Percentiles rank a stretch among this genome's conserved stretches.
These are phyloP conservation scores for Lachnellula subtilissima DNA, from an alignment of 2,329 filamentous ascomycete species.

Conservation along the genomic window DNA sequence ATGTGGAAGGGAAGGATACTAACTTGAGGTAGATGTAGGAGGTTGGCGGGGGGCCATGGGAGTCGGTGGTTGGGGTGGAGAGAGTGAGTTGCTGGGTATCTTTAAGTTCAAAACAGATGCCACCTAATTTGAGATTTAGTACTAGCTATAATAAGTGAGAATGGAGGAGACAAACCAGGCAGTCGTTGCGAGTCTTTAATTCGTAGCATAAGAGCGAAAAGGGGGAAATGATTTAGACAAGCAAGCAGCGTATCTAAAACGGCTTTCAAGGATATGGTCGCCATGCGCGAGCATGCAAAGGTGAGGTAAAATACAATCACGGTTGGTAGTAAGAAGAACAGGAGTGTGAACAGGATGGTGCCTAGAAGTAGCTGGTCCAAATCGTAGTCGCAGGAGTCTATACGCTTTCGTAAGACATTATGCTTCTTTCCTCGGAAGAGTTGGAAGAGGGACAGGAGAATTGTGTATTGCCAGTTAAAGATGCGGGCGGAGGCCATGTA, in stretches of 20 bases:
- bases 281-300: constrained; percentile 90
- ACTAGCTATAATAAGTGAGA: not conserved
- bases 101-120: constrained; percentile 85
- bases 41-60: constrained; percentile 44
- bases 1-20: constrained; percentile 10
- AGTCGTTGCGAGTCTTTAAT: constrained; percentile 88
- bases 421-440: constrained; percentile 97
- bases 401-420: constrained; percentile 93
- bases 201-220: constrained; percentile 94
- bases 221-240: constrained; percentile 92
- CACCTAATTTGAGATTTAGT: constrained; percentile 44
- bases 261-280: constrained; percentile 90
- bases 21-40: constrained; percentile 83
- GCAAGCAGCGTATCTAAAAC: constrained; percentile 86
- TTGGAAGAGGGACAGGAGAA: constrained; percentile 96
- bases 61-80: constrained; percentile 25
- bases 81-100: constrained; percentile 57
- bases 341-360: constrained; percentile 90
- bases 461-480: constrained; percentile 97
- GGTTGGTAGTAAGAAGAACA: constrained; percentile 92
- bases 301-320: constrained; percentile 96
- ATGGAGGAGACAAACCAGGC: constrained; percentile 54
- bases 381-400: constrained; percentile 98
- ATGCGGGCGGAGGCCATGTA: constrained; percentile 96
- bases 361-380: constrained; percentile 93